Percentiles rank a stretch among this genome's conserved stretches.
Evolutionary conservation across 1,139 yeast species (phyloP).

Genomic region (Pichia cactophila): DNA sequence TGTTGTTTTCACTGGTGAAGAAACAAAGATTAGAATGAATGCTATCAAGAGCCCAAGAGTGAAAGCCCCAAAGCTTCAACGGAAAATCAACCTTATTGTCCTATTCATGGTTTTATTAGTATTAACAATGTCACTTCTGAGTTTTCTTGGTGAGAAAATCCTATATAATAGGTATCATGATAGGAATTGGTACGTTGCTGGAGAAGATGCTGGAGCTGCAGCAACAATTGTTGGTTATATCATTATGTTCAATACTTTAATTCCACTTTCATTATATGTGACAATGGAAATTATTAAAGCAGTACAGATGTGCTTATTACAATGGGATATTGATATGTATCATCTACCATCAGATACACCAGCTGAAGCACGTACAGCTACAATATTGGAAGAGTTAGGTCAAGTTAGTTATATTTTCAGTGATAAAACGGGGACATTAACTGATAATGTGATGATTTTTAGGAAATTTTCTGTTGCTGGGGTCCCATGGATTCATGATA

Average conservation of each 20-base stretch:
- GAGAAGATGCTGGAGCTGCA: conserved; percentile 77
- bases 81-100: conserved; percentile 74
- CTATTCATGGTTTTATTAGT: conserved; percentile 83
- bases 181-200: conserved; percentile 67
- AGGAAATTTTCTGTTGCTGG: conserved; percentile 83
- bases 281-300: conserved; percentile 94
- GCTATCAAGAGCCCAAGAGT: conserved; percentile 83
- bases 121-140: conserved; percentile 62
- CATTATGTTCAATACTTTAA: conserved; percentile 93
- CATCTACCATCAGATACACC: conserved; percentile 79
- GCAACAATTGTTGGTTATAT: conserved; percentile 92
- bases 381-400: conserved; percentile 92
- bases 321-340: conserved; percentile 92
- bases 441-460: conserved; percentile 85
- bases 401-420: conserved; percentile 93
- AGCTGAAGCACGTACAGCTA: conserved; percentile 91
- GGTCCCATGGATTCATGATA: conserved; percentile 79
- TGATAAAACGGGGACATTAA: conserved; percentile 95
- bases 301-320: conserved; percentile 72
- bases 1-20: conserved; percentile 91
- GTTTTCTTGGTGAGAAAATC: conserved; percentile 71
- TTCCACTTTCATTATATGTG: conserved; percentile 89
- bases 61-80: conserved; percentile 88
- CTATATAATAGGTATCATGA: conserved; percentile 37
- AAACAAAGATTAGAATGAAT: conserved; percentile 92